Percentiles rank a stretch among this genome's conserved stretches.
Conservation (phyloP, 1,139 yeast species). For the Debaryomyces coudertii region DNA sequence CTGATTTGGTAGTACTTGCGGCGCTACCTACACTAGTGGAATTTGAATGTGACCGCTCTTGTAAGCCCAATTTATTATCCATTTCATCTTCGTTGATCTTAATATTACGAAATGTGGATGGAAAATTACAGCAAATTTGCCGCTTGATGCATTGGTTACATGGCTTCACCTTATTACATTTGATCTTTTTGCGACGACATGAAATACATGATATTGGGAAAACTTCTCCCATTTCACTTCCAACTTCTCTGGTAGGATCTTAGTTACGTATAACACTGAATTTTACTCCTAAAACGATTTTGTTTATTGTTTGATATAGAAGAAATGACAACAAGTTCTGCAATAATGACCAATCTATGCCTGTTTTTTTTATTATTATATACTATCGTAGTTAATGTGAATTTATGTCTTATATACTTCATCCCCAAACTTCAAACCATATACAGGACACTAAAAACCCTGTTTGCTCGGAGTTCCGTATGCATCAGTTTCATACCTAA, state of each 20-base stretch:
- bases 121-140: conserved; percentile 39
- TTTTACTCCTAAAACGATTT: too few relatives aligned
- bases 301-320: too few relatives aligned
- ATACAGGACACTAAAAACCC: background rate
- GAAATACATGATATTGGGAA: conserved; percentile 48
- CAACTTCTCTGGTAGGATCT: background rate
- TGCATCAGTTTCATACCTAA: background rate
- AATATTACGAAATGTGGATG: conserved; percentile 43
- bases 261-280: background rate
- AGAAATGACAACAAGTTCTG: too few relatives aligned
- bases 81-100: conserved; percentile 32
- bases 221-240: conserved; percentile 28
- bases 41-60: background rate
- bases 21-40: background rate
- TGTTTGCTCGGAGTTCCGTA: background rate
- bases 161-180: conserved; percentile 44
- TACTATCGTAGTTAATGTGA: too few relatives aligned
- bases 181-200: conserved; percentile 45
- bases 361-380: too few relatives aligned
- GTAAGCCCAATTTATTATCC: background rate
- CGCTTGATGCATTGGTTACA: conserved; percentile 43
- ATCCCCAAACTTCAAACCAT: background rate
- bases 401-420: background rate
- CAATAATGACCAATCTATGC: too few relatives aligned
- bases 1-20: background rate